Evolutionary conservation across 2,329 filamentous ascomycete genomes (phyloP), one percentile per base, ranked within the genome.

Genomic region (Phaeomoniella chlamydospora): DNA sequence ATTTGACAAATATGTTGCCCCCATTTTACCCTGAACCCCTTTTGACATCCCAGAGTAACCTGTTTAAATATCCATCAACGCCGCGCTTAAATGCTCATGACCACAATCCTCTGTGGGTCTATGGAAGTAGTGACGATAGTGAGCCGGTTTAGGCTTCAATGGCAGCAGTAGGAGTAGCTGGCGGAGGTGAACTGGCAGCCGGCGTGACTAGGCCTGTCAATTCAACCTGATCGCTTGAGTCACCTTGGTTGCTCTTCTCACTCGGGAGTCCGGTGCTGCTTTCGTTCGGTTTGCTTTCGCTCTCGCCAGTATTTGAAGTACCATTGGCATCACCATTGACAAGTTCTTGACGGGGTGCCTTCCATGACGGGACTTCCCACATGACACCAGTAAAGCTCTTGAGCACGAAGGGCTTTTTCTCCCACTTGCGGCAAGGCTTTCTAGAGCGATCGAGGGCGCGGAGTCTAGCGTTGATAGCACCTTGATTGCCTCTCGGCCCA

Each of bases 401-500:
- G 47, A 96, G 66, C 34, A 68, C 70, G 54, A 96, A 84, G 38
- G 77, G 72, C 43, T 85, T 85, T 57, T 78, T 83, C 54, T 76
- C 69, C 90, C 90, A 98, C 56, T 78, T 87, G 45, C 88, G 82
- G 58, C 87, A 94, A 6, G 90, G 87, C 51, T 88, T 82, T 46
- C 88, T 88, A 5, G 81, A 81, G 41, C 88, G 79, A 58, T 98
- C 90, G 44, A 98, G 80, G 10, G 90, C 88, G 37, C 90, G 84
- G 34, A 98, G 77, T 36, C 85, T 84, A 37, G 90, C 90, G 54
- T 98, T 98, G 68, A 98, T 98, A 40, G 88, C 88, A 44, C 90
- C 90, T 50, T 88, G 83, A 56, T 94, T 96, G 35, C 88, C 88
- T 59, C 94, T 96, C 46, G 90, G 90, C 3, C 88, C 88, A 16